Conservation (phyloP, 768 basidiomycete genomes). For the Panaeolus papilionaceus region DNA sequence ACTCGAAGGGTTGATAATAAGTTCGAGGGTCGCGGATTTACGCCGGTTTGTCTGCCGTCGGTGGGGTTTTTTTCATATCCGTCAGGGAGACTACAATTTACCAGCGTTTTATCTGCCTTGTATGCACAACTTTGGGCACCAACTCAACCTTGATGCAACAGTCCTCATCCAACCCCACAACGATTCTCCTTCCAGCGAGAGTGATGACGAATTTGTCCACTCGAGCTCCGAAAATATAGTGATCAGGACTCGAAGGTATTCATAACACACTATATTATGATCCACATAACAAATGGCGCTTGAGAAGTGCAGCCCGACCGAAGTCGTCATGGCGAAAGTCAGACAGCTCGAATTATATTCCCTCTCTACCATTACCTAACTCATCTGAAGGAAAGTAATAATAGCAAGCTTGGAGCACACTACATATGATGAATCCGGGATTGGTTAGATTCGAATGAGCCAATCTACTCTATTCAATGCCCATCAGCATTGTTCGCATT, state of each 20-base stretch:
- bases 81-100: not conserved
- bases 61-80: not conserved
- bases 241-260: not conserved
- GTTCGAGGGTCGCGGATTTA: slow-evolving; percentile 3
- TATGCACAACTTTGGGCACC: not conserved
- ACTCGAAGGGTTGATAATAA: too few species aligned
- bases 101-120: not conserved
- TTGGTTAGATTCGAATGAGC: too few species aligned
- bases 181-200: not conserved
- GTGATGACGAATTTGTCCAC: not conserved
- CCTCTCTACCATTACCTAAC: slow-evolving; percentile 3
- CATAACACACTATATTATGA: not conserved
- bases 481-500: too few species aligned
- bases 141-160: not conserved
- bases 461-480: too few species aligned
- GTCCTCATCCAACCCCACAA: not conserved
- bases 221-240: not conserved
- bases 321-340: not conserved
- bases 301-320: not conserved
- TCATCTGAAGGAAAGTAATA: not conserved
- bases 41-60: not conserved
- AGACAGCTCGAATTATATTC: slow-evolving; percentile 1
- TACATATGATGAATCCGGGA: too few species aligned
- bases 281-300: not conserved
- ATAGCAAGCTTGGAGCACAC: not conserved